These are phyloP conservation scores for Micractinium conductrix DNA, from an alignment of 139 green algal genomes.

Conservation along the genomic window DNA sequence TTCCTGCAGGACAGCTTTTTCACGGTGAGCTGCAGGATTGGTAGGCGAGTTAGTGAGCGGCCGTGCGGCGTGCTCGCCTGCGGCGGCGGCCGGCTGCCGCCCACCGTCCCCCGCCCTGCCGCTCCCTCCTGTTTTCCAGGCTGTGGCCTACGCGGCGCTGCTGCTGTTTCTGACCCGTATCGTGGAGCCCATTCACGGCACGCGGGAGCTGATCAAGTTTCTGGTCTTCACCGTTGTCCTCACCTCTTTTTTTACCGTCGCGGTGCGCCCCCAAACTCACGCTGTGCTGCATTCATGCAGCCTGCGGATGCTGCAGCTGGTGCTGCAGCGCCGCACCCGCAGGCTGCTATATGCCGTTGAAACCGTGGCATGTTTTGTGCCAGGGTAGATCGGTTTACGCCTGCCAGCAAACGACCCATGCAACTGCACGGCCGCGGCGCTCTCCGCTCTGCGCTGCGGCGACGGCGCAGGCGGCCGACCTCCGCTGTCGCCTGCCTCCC, in stretches of 20 bases:
- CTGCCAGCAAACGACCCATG: not conserved
- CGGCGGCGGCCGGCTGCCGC: not conserved
- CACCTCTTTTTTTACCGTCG: conserved; percentile 21
- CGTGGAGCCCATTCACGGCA: conserved; percentile 89
- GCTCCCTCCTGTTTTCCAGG: conserved; percentile 50
- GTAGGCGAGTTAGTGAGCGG: not conserved
- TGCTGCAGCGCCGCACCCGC: not conserved
- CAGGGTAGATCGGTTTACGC: too few relatives aligned
- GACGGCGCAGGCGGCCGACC: too few relatives aligned
- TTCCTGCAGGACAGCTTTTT: not conserved
- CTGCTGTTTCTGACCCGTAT: conserved; percentile 77
- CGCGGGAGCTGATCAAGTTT: conserved; percentile 82
- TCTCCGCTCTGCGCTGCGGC: not conserved
- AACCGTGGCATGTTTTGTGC: not conserved
- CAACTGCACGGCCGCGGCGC: not conserved
- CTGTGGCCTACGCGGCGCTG: conserved; percentile 58
- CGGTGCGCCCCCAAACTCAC: conserved; percentile 57
- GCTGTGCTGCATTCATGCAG: conserved; percentile 49
- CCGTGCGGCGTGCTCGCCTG: too few relatives aligned
- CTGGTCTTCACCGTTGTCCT: conserved; percentile 65
- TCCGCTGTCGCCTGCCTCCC: not conserved
- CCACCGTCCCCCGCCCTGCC: not conserved
- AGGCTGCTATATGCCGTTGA: not conserved
- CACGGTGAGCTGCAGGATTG: not conserved
- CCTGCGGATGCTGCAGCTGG: not conserved